phyloP scores from a whole-genome alignment of 1,284 basidiomycete genomes.

The Austroboletus niveus region DNA sequence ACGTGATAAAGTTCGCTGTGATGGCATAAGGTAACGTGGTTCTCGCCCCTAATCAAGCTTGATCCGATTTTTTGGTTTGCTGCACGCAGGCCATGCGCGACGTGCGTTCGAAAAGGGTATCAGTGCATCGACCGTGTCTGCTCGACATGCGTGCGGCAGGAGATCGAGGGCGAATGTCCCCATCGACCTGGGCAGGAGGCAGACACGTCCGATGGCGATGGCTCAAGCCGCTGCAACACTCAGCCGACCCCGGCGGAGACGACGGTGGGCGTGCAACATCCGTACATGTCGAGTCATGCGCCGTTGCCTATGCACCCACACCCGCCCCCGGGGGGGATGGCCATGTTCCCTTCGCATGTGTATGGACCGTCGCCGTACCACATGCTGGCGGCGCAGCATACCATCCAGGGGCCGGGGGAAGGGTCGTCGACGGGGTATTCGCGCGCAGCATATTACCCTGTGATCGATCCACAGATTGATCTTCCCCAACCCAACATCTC shows the following conservation, averaged over 20 bases:
- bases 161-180: slow-evolving; percentile 41
- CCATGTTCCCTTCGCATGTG: slow-evolving; percentile 20
- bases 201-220: slow-evolving; percentile 34
- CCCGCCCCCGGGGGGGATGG: slow-evolving; percentile 15
- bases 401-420: slow-evolving; percentile 15
- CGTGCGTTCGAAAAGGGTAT: slow-evolving; percentile 46
- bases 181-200: slow-evolving; percentile 36
- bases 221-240: slow-evolving; percentile 10
- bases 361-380: slow-evolving; percentile 30
- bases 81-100: slow-evolving; percentile 43
- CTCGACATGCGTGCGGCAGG: slow-evolving; percentile 41
- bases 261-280: slow-evolving; percentile 5
- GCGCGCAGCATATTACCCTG: slow-evolving; percentile 35
- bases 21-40: slow-evolving; percentile 44
- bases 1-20: slow-evolving; percentile 58
- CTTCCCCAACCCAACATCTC: slow-evolving; percentile 33
- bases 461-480: slow-evolving; percentile 41
- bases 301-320: slow-evolving; percentile 17
- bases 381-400: slow-evolving; percentile 25
- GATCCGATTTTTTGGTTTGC: slow-evolving; percentile 3
- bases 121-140: slow-evolving; percentile 50
- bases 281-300: slow-evolving; percentile 14
- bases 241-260: slow-evolving; percentile 10
- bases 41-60: not conserved
- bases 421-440: slow-evolving; percentile 23